Conservation (phyloP, 2,329 filamentous ascomycete species). For the Graphiopsis chlorocephala region DNA sequence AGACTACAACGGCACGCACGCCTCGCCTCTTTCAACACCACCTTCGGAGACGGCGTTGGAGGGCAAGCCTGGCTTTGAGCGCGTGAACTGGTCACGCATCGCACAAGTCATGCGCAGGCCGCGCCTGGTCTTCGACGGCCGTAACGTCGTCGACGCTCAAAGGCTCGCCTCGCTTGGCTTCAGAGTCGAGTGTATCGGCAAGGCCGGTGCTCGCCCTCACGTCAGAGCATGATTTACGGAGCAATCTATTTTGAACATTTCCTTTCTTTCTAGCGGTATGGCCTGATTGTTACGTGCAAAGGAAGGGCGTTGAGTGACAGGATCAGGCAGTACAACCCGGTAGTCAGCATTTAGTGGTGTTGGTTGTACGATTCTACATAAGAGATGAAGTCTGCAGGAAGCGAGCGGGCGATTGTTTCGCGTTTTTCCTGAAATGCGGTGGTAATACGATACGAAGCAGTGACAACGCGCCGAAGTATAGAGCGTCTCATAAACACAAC, state of each 20-base stretch:
- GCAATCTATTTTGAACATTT: neutral
- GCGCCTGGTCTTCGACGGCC: slow-evolving; percentile 33
- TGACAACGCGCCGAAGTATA: neutral
- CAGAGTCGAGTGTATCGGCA: slow-evolving; percentile 24
- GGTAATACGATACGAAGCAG: neutral
- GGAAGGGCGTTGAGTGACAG: neutral
- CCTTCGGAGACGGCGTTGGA: slow-evolving; percentile 2
- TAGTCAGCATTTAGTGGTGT: neutral
- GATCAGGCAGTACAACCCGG: neutral
- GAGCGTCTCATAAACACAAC: neutral
- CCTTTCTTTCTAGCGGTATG: neutral
- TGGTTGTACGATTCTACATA: neutral
- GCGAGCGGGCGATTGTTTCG: neutral
- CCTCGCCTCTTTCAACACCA: slow-evolving; percentile 20
- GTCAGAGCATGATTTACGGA: neutral
- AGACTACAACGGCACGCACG: slow-evolving; percentile 2
- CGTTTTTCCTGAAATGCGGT: neutral
- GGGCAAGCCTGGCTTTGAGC: slow-evolving; percentile 10
- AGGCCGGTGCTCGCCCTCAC: slow-evolving; percentile 9
- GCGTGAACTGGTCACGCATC: slow-evolving; percentile 25
- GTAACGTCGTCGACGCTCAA: slow-evolving; percentile 29
- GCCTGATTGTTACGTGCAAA: neutral
- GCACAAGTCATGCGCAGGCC: slow-evolving; percentile 29
- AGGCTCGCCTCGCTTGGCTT: slow-evolving; percentile 31
- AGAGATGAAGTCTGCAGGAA: neutral